A percentile compares a stretch with the other conserved stretches of the same genome.
Conservation (phyloP, 2,329 filamentous ascomycete genomes). For the Penicillium sumatraense region DNA sequence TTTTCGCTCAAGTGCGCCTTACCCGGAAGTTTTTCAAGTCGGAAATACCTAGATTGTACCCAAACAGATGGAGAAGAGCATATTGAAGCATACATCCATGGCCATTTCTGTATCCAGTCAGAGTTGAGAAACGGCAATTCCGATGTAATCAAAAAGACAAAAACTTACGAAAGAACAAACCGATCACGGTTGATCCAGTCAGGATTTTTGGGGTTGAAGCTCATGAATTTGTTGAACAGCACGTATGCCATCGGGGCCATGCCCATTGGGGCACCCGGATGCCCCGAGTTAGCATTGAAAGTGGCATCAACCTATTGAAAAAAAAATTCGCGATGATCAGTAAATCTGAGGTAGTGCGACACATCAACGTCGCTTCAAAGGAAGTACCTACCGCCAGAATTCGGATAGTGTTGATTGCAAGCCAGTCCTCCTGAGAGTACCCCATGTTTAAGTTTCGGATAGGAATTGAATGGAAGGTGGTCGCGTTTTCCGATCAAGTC, state of each 20-base stretch:
- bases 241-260: conserved; percentile 52
- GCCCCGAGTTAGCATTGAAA: conserved; percentile 4
- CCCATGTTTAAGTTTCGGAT: too few species aligned
- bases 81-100: conserved; percentile 41
- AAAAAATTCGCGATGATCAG: too few species aligned
- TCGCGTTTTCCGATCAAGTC: too few species aligned
- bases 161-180: conserved; percentile 47
- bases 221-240: conserved; percentile 50
- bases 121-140: too few species aligned
- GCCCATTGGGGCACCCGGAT: conserved; percentile 51
- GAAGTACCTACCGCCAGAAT: conserved; percentile 69
- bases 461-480: too few species aligned
- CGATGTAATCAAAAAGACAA: background rate
- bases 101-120: conserved; percentile 57
- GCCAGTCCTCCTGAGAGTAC: too few species aligned
- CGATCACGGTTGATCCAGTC: conserved; percentile 50
- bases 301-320: too few species aligned
- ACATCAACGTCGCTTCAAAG: too few species aligned
- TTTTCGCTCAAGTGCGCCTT: too few species aligned
- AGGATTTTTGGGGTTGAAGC: conserved; percentile 43
- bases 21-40: conserved; percentile 13
- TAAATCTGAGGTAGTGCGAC: too few species aligned
- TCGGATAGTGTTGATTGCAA: conserved; percentile 67
- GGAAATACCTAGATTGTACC: conserved; percentile 35
- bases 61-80: conserved; percentile 35